A percentile compares a stretch with the other conserved stretches of the same genome.
Conservation (phyloP, 768 basidiomycete species). For the Trametes sanguinea region DNA sequence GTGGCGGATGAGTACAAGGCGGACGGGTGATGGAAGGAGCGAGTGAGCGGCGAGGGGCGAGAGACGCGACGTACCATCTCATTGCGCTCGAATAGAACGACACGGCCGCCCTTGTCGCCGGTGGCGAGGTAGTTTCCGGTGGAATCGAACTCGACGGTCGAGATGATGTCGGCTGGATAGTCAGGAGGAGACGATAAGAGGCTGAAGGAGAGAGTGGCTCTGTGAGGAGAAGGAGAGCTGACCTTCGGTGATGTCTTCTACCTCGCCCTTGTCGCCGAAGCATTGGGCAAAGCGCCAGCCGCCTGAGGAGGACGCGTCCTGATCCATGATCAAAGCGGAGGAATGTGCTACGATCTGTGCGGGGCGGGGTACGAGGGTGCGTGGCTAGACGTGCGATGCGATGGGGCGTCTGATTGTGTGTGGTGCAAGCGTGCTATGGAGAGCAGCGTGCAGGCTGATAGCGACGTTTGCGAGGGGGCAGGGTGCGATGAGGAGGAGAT, state of each 20-base stretch:
- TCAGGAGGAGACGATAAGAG: constrained; percentile 28
- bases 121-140: constrained; percentile 99
- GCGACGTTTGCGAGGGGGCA: background rate
- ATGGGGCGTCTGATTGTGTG: constrained; percentile 31
- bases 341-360: constrained; percentile 25
- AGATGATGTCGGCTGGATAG: constrained; percentile 95
- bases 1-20: constrained; percentile 17
- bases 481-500: constrained; percentile 3
- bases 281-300: constrained; percentile 99
- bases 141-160: constrained; percentile 99
- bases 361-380: constrained; percentile 9
- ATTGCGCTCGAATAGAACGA: constrained; percentile 98
- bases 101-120: constrained; percentile 98
- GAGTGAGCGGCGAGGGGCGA: background rate
- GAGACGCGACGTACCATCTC: constrained; percentile 69
- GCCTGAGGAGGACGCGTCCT: constrained; percentile 79
- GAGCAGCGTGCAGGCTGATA: constrained; percentile 1
- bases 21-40: background rate
- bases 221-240: constrained; percentile 27
- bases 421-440: background rate
- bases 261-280: constrained; percentile 99
- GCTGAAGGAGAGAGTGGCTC: constrained; percentile 19
- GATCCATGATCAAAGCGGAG: constrained; percentile 61
- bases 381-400: constrained; percentile 17
- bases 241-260: constrained; percentile 99